Evolutionary conservation across 352 stramenopile genomes (phyloP).

Genomic region (Pythium utonaiense): DNA sequence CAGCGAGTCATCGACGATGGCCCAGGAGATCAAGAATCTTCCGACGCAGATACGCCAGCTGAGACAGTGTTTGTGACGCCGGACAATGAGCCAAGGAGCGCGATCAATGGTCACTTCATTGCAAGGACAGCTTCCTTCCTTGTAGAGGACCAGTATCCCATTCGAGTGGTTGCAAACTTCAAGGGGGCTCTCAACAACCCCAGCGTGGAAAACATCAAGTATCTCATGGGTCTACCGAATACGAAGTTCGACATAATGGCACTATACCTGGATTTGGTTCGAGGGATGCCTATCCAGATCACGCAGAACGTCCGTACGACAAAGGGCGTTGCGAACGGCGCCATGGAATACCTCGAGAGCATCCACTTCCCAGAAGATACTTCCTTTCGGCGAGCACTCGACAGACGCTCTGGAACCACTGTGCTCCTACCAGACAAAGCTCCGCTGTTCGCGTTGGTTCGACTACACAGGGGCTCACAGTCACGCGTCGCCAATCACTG

Average conservation of each 20-base stretch:
- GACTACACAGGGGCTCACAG: neutral
- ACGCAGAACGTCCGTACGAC: slow-evolving; percentile 10
- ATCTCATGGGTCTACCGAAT: slow-evolving; percentile 10
- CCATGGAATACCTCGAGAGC: slow-evolving; percentile 1
- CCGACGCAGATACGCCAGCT: too few species aligned
- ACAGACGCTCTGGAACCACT: neutral
- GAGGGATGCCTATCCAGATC: slow-evolving; percentile 16
- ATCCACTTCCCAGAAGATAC: slow-evolving; percentile 7
- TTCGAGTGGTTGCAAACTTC: slow-evolving; percentile 16
- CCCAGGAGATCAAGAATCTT: too few species aligned
- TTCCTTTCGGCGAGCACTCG: neutral
- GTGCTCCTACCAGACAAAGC: slow-evolving; percentile 13
- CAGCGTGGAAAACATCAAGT: neutral
- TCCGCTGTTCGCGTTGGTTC: slow-evolving; percentile 4
- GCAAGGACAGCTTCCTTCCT: neutral
- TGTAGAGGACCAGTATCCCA: neutral
- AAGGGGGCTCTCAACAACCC: slow-evolving; percentile 12
- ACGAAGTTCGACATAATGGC: slow-evolving; percentile 14
- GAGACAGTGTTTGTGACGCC: slow-evolving; percentile 7
- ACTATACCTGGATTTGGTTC: slow-evolving; percentile 14
- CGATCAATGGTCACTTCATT: slow-evolving; percentile 7
- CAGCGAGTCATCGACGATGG: too few species aligned
- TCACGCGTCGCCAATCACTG: neutral
- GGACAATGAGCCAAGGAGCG: slow-evolving; percentile 2
- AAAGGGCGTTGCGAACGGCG: slow-evolving; percentile 11